Evolutionary conservation across 2,329 filamentous ascomycete genomes (phyloP), one percentile per base, ranked within the genome.

Genomic region (Biscogniauxia sp.): DNA sequence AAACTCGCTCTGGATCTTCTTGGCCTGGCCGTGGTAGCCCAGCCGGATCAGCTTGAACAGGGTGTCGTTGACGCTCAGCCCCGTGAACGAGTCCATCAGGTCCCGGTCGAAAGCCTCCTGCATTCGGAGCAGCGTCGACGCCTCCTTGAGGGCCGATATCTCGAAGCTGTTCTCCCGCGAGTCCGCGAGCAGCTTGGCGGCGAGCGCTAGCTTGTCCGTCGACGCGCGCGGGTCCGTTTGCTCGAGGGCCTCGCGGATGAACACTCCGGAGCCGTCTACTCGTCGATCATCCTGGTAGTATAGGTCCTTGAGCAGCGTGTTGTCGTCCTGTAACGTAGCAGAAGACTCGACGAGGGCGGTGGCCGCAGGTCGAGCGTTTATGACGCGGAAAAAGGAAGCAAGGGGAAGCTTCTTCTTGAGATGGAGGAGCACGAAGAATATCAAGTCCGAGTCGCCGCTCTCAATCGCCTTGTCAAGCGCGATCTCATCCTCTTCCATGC

Each of bases 221-320:
- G 91, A 84, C 0, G 87, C 88, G 37, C 88, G 83, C 25, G 87
- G 80, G 64, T 90, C 87, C 0, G 87, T 82, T 71, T 95, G 91
- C 4, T 83, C 78, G 7, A 99, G 80, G 0, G 93, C 91, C 76
- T 99, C 94, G 20, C 87, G 86, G 15, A 99, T 80, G 61, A 98
- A 90, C 1, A 99, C 87, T 60, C 92, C 90, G 0, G 94, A 91
- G 2, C 95, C 93, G 66, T 98, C 95, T 5, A 93, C 80, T 3
- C 93, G 87, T 5, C 94, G 87, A 73, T 99, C 95, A 70, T 98
- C 95, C 77, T 98, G 95, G 74, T 99, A 99, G 78, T 95, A 99
- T 3, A 99, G 81, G 72, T 98, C 95, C 71, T 98, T 99, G 25
- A 99, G 85, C 20, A 99, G 76, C 0, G 85, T 83, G 69, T 96